Evolutionary conservation across 495 filamentous ascomycete species (phyloP), one percentile per base, ranked within the genome.

Genomic region (Ascodesmis nigricans): DNA sequence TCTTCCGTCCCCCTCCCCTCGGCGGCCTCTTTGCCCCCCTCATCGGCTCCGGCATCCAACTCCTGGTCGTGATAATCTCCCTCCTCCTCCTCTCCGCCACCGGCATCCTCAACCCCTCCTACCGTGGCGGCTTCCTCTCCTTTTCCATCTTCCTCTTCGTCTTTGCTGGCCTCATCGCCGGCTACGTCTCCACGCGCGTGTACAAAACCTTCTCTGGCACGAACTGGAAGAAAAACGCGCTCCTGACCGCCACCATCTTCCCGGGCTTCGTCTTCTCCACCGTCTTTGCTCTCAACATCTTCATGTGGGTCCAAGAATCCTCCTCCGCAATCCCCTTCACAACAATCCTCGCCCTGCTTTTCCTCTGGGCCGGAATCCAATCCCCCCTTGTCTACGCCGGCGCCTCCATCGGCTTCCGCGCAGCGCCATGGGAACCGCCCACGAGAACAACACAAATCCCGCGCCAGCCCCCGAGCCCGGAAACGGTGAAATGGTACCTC

Each of bases 301-400:
- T 91, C 49, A 78, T 91, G 40, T 93, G 83, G 83, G 73, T 78
- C 0, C 79, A 91, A 56, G 78, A 83, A 0, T 90, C 78, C 16
- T 81, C 73, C 51, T 91, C 79, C 2, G 83, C 83, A 2, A 74
- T 93, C 22, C 83, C 83, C 0, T 91, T 93, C 47, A 64, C 74
- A 13, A 91, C 83, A 0, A 60, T 93, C 14, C 48, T 91, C 17
- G 78, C 66, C 1, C 66, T 93, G 4, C 53, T 82, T 1, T 58
- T 73, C 0, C 67, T 93, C 3, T 92, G 82, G 83, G 67, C 92
- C 16, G 68, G 83, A 40, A 76, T 92, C 25, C 80, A 90, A 45
- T 70, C 91, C 3, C 83, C 83, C 1, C 66, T 93, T 11, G 83
- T 91, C 7, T 91, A 90, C 47, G 54, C 73, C 3, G 83, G 83